These are phyloP conservation scores for Fusarium solani-melongenae DNA, from an alignment of 2,329 filamentous ascomycete genomes.

Conservation along the genomic window DNA sequence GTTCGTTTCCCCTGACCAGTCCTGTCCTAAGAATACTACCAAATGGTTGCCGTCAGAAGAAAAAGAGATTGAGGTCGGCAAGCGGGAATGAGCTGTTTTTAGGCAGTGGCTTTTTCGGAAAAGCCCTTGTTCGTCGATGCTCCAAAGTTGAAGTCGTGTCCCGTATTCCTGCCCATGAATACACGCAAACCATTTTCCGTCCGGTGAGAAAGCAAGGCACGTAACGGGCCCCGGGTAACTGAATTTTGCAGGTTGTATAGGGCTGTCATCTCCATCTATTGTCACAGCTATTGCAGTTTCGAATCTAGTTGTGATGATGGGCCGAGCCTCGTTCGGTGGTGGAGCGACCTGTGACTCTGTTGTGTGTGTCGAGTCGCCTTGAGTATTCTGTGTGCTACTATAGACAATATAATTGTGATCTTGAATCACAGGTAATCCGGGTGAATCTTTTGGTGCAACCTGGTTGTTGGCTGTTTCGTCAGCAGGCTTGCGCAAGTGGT, in stretches of 20 bases:
- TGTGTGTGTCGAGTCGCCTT: too few species aligned
- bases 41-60: not conserved
- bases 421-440: too few species aligned
- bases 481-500: too few species aligned
- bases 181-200: not conserved
- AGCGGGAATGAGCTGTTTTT: not conserved
- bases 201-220: not conserved
- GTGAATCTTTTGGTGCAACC: too few species aligned
- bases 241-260: not conserved
- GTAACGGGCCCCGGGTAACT: not conserved
- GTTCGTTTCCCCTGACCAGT: too few species aligned
- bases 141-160: not conserved
- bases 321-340: too few species aligned
- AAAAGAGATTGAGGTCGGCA: not conserved
- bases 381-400: too few species aligned
- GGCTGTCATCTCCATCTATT: fast-evolving
- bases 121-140: not conserved
- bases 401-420: too few species aligned
- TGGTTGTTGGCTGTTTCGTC: too few species aligned
- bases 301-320: not conserved
- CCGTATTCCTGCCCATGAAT: not conserved
- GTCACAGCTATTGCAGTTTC: not conserved
- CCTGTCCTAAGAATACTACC: not conserved
- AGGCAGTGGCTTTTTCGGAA: not conserved
- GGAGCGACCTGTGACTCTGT: too few species aligned